Evolutionary conservation across 2,329 filamentous ascomycete genomes (phyloP).

Genomic region (Trichothecium roseum): DNA sequence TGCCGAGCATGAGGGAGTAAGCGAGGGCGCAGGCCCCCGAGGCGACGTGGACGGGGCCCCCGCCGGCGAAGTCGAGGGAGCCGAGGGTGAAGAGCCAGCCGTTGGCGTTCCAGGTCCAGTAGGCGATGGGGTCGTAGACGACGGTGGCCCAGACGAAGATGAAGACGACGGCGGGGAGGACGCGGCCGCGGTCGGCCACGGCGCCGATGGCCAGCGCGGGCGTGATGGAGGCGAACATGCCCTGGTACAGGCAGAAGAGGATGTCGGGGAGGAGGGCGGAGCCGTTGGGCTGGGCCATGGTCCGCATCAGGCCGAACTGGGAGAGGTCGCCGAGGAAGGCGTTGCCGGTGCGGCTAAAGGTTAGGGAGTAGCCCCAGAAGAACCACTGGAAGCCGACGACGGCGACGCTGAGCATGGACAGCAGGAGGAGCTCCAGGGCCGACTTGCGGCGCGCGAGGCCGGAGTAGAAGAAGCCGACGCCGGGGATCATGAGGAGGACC

Average conservation of each 20-base stretch:
- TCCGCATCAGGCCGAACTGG: slow-evolving; percentile 74
- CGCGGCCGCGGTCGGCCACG: slow-evolving; percentile 49
- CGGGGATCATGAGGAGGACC: slow-evolving; percentile 86
- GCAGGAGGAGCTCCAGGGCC: slow-evolving; percentile 74
- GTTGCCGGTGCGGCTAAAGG: slow-evolving; percentile 73
- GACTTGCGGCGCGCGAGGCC: slow-evolving; percentile 84
- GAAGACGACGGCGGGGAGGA: slow-evolving; percentile 52
- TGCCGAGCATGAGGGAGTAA: slow-evolving; percentile 64
- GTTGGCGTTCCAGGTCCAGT: slow-evolving; percentile 68
- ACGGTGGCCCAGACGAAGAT: slow-evolving; percentile 63
- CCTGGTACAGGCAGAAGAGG: slow-evolving; percentile 76
- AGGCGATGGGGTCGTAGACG: slow-evolving; percentile 64
- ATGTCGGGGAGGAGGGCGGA: slow-evolving; percentile 66
- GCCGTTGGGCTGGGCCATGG: slow-evolving; percentile 66
- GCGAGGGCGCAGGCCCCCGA: slow-evolving; percentile 63
- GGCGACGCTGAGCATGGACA: slow-evolving; percentile 71
- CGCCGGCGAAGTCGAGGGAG: slow-evolving; percentile 65
- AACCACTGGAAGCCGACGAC: slow-evolving; percentile 89
- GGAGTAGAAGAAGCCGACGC: slow-evolving; percentile 91
- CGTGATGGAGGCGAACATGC: slow-evolving; percentile 87
- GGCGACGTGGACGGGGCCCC: slow-evolving; percentile 65
- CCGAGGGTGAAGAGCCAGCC: slow-evolving; percentile 62
- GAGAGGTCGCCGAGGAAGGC: slow-evolving; percentile 68
- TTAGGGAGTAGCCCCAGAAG: slow-evolving; percentile 85
- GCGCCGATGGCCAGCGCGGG: slow-evolving; percentile 49